Percentiles rank a stretch among this genome's conserved stretches.
Evolutionary conservation across 1,139 yeast species (phyloP).

Genomic region (Lodderomyces parapsilosis): DNA sequence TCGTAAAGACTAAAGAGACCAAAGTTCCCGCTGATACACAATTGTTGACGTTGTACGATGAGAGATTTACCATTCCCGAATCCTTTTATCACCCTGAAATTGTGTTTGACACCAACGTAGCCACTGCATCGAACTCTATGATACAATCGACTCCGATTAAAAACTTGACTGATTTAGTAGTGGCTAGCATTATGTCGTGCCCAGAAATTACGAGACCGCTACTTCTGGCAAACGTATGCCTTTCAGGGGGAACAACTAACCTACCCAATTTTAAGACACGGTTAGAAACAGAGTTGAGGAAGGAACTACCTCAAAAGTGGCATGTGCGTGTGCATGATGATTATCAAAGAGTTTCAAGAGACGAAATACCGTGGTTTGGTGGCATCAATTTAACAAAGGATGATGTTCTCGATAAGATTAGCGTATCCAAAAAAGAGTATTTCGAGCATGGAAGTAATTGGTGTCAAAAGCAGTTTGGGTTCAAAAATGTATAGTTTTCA

Average conservation of each 20-base stretch:
- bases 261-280: conserved; percentile 68
- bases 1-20: conserved; percentile 31
- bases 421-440: conserved; percentile 75
- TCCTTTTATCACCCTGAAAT: conserved; percentile 83
- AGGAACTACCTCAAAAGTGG: conserved; percentile 71
- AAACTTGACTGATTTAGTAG: conserved; percentile 71
- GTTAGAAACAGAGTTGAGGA: conserved; percentile 55
- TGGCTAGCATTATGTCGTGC: conserved; percentile 65
- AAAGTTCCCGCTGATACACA: conserved; percentile 49
- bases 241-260: conserved; percentile 81
- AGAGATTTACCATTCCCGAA: conserved; percentile 86
- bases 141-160: conserved; percentile 59
- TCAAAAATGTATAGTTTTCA: conserved; percentile 47
- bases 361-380: conserved; percentile 41
- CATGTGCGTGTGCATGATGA: conserved; percentile 45
- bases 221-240: conserved; percentile 72
- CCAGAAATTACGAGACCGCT: conserved; percentile 79
- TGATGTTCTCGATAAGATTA: conserved; percentile 52
- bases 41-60: conserved; percentile 69
- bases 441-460: conserved; percentile 83
- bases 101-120: conserved; percentile 35
- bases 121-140: conserved; percentile 26
- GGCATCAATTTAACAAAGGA: conserved; percentile 51
- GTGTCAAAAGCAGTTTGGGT: conserved; percentile 75
- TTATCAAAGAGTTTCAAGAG: conserved; percentile 19